Base-by-base conservation (phyloP, 2,329 filamentous ascomycete genomes). In the Hymenoscyphus linearis region DNA sequence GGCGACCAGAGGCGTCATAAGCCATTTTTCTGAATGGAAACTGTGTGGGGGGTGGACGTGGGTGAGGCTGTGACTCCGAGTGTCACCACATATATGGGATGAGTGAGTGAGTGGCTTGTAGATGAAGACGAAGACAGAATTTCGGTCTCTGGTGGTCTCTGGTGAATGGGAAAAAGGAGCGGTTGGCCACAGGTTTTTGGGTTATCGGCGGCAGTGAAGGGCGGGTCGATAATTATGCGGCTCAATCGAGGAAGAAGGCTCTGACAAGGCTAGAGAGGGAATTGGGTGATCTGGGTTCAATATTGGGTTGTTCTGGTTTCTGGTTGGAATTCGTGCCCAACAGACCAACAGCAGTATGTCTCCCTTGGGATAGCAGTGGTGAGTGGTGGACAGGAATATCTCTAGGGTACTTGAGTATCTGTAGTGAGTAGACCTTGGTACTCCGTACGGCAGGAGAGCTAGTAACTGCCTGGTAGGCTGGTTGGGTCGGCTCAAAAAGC, bases 1-100 rank as follows among this genome's bases (percentile, higher is more conserved):
- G 65, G 59, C 65, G 64, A 57, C 64, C 66, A 53, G 69, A 68
- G 60, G 66, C 65, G 59, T 69, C 68, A 60, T 65, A 69, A 44
- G 66, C 65, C 26, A 58, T 52, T 14, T n/a, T 7, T 31, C 10
- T 9, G 10, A 31, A 31, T 9, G 26, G 44, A n/a, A n/a, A n/a
- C n/a, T n/a, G n/a, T n/a, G 12, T 65, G 67, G 67, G 62, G 62
- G 66, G 59, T 58, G 58, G 60, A 55, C 65, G 63, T 58, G 58
- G 60, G 56, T 64, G 63, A 69, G 68, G 67, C 67, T 69, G 60
- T 60, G 44, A 52, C 6, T 35, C 34, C 14, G 26, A 36, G 52
- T 57, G 52, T 58, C 62, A 67, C 64, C 60, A 64, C 68, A 59
- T 59, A 18, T 52, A 68, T 65, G 14, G 14, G 37, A 26, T 10